phyloP scores from a whole-genome alignment of 371 early-diverging fungal genomes.

The Mucor mucedo region DNA sequence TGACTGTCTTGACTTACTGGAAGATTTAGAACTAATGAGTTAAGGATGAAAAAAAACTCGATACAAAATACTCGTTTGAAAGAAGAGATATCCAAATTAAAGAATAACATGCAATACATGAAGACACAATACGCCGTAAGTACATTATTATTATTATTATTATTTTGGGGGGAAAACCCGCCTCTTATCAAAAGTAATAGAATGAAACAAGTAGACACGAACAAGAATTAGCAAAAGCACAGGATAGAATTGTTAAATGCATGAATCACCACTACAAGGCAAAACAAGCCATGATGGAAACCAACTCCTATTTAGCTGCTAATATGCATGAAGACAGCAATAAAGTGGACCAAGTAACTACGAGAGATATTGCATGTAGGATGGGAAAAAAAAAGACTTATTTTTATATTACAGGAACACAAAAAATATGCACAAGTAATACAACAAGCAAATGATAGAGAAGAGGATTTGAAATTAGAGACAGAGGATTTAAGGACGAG shows the following conservation, averaged over 20 bases:
- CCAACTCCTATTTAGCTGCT: conserved; percentile 32
- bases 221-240: conserved; percentile 43
- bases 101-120: conserved; percentile 51
- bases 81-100: conserved; percentile 47
- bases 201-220: conserved; percentile 50
- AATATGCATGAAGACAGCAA: not conserved
- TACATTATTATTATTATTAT: not conserved
- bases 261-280: conserved; percentile 41
- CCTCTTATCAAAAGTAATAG: conserved; percentile 15
- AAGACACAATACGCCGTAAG: conserved; percentile 54
- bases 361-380: too few species aligned
- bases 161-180: not conserved
- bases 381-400: too few species aligned
- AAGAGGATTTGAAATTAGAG: conserved; percentile 33
- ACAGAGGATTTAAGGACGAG: conserved; percentile 30
- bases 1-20: not conserved
- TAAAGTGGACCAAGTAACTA: too few species aligned
- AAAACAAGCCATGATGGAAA: conserved; percentile 30
- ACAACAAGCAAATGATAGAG: conserved; percentile 33
- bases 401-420: conserved; percentile 23
- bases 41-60: conserved; percentile 17
- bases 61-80: conserved; percentile 32
- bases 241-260: conserved; percentile 44
- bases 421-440: conserved; percentile 35
- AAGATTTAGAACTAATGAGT: not conserved